These are phyloP conservation scores for Salicornia ramosissima DNA, from an alignment of 148 eudicot species.

Conservation along the genomic window DNA sequence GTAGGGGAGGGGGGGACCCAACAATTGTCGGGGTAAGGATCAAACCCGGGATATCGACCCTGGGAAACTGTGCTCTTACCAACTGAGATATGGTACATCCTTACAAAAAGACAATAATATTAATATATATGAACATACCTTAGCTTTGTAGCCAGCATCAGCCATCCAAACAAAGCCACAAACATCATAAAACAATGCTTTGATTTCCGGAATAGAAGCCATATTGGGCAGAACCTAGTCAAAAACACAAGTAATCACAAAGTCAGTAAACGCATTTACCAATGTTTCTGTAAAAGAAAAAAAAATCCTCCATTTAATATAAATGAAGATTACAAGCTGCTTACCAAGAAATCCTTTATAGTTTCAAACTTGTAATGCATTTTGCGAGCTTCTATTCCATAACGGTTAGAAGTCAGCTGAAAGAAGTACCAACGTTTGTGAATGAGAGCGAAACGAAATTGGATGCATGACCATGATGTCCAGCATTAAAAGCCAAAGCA, in stretches of 20 bases:
- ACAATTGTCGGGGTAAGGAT: too few species aligned
- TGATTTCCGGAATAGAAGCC: slow-evolving; percentile 86
- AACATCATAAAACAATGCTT: slow-evolving; percentile 85
- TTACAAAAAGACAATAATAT: too few species aligned
- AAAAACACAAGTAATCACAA: slow-evolving; percentile 9
- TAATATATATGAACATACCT: too few species aligned
- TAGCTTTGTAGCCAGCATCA: slow-evolving; percentile 61
- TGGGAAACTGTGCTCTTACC: too few species aligned
- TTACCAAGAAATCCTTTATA: slow-evolving; percentile 69
- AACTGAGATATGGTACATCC: too few species aligned
- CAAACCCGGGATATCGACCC: too few species aligned
- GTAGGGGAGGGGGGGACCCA: too few species aligned
- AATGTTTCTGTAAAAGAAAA: neutral
- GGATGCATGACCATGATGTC: neutral
- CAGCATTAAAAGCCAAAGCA: neutral
- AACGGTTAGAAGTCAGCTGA: slow-evolving; percentile 82
- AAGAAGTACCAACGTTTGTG: neutral
- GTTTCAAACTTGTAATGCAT: slow-evolving; percentile 84
- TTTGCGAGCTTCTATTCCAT: slow-evolving; percentile 83
- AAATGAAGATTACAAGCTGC: slow-evolving; percentile 3
- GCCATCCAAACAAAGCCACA: slow-evolving; percentile 75
- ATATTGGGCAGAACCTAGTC: slow-evolving; percentile 89
- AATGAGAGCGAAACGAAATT: neutral
- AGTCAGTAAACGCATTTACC: neutral
- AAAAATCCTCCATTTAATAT: neutral